phyloP scores from a whole-genome alignment of 1,284 basidiomycete genomes.

The Ganoderma lucidum region DNA sequence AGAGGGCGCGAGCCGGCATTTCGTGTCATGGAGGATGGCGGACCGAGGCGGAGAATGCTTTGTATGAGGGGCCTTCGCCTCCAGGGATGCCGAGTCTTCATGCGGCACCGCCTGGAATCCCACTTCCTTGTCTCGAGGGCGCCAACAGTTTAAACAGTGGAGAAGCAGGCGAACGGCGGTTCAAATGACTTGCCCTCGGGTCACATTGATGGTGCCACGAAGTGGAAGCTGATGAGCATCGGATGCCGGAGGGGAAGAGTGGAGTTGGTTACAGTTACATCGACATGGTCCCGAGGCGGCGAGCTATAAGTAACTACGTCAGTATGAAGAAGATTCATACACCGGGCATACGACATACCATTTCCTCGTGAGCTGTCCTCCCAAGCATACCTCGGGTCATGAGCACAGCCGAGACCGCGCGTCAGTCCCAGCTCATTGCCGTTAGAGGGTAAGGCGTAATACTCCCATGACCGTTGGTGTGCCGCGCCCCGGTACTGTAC shows the following conservation, averaged over 20 bases:
- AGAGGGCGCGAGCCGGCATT: slow-evolving; percentile 7
- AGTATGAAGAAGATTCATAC: slow-evolving; percentile 6
- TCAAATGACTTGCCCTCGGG: neutral
- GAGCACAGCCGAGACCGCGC: slow-evolving; percentile 9
- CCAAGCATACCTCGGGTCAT: slow-evolving; percentile 7
- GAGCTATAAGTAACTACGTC: slow-evolving; percentile 10
- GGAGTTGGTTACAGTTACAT: neutral
- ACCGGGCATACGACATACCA: slow-evolving; percentile 8
- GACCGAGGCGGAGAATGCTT: slow-evolving; percentile 15
- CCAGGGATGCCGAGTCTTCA: slow-evolving; percentile 2
- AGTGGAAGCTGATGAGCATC: neutral
- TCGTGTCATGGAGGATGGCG: slow-evolving; percentile 4
- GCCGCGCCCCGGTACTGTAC: neutral
- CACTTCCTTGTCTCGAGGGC: neutral
- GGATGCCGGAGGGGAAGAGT: neutral
- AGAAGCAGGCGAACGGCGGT: neutral
- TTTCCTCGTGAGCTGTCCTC: slow-evolving; percentile 4
- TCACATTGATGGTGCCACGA: neutral
- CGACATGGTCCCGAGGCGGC: neutral
- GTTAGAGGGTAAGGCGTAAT: slow-evolving; percentile 13
- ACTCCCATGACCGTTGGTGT: slow-evolving; percentile 22
- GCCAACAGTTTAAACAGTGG: neutral
- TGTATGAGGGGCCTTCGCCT: slow-evolving; percentile 22
- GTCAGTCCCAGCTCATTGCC: slow-evolving; percentile 9
- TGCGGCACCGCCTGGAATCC: slow-evolving; percentile 22